Evolutionary conservation across 2,329 filamentous ascomycete species (phyloP).

Genomic region (Diaporthe vaccinii): DNA sequence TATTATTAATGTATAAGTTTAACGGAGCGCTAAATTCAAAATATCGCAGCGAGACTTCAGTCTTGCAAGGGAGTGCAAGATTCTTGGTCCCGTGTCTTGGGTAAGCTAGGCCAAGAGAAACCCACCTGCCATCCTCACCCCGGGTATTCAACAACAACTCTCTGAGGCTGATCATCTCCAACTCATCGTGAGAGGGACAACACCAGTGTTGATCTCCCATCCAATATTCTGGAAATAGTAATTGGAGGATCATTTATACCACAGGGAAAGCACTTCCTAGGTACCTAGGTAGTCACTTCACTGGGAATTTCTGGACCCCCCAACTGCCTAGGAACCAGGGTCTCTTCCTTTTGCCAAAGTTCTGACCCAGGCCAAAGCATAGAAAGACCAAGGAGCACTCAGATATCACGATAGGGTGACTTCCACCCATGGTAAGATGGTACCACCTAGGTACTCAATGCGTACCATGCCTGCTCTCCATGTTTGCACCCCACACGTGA

Average conservation of each 20-base stretch:
- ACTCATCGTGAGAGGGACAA: neutral
- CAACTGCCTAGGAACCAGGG: no score
- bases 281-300: neutral
- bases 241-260: neutral
- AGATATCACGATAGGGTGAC: neutral
- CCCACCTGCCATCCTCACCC: neutral
- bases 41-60: no score
- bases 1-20: no score
- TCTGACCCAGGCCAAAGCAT: neutral
- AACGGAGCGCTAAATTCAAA: no score
- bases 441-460: neutral
- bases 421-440: neutral
- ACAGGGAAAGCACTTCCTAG: neutral
- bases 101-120: neutral
- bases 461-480: neutral
- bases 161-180: neutral
- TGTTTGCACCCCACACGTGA: neutral
- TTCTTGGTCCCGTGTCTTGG: no score
- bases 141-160: neutral
- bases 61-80: no score
- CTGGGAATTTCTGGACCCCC: no score
- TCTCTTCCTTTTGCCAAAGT: neutral
- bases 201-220: neutral
- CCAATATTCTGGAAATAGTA: neutral
- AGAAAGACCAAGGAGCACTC: neutral